phyloP scores from a whole-genome alignment of 495 filamentous ascomycete species.

The Penicillium bovifimosum region DNA sequence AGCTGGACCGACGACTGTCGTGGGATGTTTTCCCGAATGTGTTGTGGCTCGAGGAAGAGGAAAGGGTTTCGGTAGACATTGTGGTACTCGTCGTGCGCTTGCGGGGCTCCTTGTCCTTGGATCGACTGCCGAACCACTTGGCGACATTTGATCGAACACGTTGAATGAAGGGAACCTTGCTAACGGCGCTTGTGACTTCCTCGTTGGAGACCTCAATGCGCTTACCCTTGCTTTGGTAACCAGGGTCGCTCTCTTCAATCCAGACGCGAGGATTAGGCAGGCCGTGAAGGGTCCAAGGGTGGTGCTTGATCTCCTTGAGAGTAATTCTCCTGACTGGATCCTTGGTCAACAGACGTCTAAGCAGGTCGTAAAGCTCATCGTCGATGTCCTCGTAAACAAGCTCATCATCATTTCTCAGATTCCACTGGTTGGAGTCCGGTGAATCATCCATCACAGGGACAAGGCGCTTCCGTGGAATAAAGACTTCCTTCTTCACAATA shows the following conservation, averaged over 20 bases:
- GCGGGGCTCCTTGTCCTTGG: slow-evolving; percentile 51
- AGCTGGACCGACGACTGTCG: slow-evolving; percentile 58
- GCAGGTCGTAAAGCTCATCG: slow-evolving; percentile 71
- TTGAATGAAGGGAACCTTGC: slow-evolving; percentile 80
- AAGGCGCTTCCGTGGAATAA: slow-evolving; percentile 76
- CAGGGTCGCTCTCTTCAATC: slow-evolving; percentile 92
- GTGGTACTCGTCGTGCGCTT: slow-evolving; percentile 35
- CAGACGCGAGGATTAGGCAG: slow-evolving; percentile 69
- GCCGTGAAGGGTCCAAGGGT: slow-evolving; percentile 88
- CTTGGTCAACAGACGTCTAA: slow-evolving; percentile 78
- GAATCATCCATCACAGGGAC: slow-evolving; percentile 64
- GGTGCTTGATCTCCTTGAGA: slow-evolving; percentile 87
- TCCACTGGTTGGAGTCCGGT: slow-evolving; percentile 31
- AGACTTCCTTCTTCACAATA: slow-evolving; percentile 85
- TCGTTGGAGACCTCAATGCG: slow-evolving; percentile 88
- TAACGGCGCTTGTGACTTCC: slow-evolving; percentile 85
- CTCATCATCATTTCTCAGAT: slow-evolving; percentile 57
- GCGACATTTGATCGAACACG: slow-evolving; percentile 49
- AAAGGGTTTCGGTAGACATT: slow-evolving; percentile 31
- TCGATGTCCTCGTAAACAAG: slow-evolving; percentile 83
- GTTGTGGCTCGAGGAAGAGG: slow-evolving; percentile 26
- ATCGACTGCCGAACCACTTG: slow-evolving; percentile 57
- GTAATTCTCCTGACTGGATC: slow-evolving; percentile 83
- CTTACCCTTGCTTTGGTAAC: slow-evolving; percentile 70
- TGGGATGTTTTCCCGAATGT: slow-evolving; percentile 32